Evolutionary conservation across 2,329 filamentous ascomycete genomes (phyloP).

Genomic region (Neofusicoccum parvum): DNA sequence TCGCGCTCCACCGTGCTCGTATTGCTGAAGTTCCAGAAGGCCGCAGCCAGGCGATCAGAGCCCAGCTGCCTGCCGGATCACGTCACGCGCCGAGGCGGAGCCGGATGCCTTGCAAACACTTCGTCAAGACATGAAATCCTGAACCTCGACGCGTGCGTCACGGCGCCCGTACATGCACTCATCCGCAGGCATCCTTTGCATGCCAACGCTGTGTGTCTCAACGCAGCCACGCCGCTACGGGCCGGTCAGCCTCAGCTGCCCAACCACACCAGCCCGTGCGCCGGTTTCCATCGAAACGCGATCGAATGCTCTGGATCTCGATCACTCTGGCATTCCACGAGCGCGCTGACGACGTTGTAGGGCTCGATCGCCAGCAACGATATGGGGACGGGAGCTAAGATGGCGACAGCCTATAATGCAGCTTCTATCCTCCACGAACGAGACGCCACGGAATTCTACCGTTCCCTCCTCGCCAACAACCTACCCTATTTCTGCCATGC

Average conservation of each 20-base stretch:
- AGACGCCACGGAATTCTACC: background rate
- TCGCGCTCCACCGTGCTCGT: conserved; percentile 1
- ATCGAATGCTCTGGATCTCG: background rate
- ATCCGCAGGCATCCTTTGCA: background rate
- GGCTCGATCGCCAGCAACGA: background rate
- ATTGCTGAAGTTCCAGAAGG: conserved; percentile 7
- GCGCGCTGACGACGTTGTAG: background rate
- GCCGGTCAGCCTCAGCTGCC: background rate
- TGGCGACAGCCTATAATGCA: background rate
- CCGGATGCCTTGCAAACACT: conserved; percentile 14
- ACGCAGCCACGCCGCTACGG: background rate
- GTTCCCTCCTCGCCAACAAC: background rate
- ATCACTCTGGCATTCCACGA: background rate
- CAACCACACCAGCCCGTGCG: background rate
- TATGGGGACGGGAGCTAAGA: background rate
- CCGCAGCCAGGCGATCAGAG: background rate
- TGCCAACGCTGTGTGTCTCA: background rate
- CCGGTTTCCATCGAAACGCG: background rate
- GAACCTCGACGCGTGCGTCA: background rate
- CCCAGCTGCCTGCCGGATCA: background rate
- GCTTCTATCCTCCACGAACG: background rate
- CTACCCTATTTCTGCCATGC: background rate
- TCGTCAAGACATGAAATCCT: background rate
- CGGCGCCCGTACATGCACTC: background rate
- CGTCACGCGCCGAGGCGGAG: conserved; percentile 5